Conservation (phyloP, 805 yeast genomes). For the Monosporozyma aerobia region DNA sequence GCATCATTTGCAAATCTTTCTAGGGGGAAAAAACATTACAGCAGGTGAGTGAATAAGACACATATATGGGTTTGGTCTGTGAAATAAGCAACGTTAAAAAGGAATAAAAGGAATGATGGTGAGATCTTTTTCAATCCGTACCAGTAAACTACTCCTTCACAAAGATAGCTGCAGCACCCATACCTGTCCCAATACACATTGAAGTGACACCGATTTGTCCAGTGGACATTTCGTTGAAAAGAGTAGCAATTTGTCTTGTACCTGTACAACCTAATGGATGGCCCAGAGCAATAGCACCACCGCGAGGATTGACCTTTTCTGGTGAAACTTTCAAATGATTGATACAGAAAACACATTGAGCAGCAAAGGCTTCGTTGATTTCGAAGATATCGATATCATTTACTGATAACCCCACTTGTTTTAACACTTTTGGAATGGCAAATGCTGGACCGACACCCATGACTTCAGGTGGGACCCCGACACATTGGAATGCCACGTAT, state of each 20-base stretch:
- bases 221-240: constrained; percentile 65
- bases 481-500: constrained; percentile 67
- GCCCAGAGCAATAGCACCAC: constrained; percentile 95
- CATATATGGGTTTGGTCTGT: no score
- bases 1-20: no score
- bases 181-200: constrained; percentile 97
- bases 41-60: no score
- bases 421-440: constrained; percentile 81
- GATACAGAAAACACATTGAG: constrained; percentile 78
- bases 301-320: constrained; percentile 75
- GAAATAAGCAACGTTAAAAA: no score
- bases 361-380: constrained; percentile 95
- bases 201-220: constrained; percentile 87
- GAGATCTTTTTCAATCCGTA: no score
- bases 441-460: constrained; percentile 98
- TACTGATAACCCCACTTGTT: constrained; percentile 47
- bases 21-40: no score
- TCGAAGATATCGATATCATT: constrained; percentile 71
- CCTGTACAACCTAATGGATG: constrained; percentile 91
- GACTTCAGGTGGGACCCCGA: constrained; percentile 93
- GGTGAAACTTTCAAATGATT: constrained; percentile 55
- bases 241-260: constrained; percentile 86
- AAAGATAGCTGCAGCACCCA: constrained; percentile 93
- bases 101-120: no score
- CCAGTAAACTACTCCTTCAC: constrained; percentile 55